phyloP scores from a whole-genome alignment of 2,329 filamentous ascomycete species.

The Fusarium liriodendri region DNA sequence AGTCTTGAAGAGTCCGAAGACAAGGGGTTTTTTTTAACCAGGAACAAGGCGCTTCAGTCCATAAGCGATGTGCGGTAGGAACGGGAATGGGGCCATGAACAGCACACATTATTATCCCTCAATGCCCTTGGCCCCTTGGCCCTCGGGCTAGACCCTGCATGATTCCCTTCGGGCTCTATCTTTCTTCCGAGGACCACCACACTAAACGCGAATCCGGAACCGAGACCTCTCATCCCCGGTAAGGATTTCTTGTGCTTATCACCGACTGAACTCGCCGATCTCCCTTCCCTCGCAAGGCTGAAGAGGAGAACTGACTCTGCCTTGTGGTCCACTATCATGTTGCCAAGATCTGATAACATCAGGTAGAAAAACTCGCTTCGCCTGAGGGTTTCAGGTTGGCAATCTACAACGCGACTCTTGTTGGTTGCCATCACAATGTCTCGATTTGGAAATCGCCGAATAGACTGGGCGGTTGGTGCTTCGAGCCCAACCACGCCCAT shows the following conservation, averaged over 20 bases:
- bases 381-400: not conserved
- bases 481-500: slow-evolving; percentile 28
- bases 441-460: not conserved
- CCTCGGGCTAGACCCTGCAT: not conserved
- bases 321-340: not conserved
- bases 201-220: not conserved
- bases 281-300: not conserved
- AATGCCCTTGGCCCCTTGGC: not conserved
- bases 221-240: not conserved
- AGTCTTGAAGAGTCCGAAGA: not conserved
- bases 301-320: not conserved
- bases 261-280: not conserved
- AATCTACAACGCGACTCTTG: not conserved
- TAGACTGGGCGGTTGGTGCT: not conserved
- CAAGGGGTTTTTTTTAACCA: not conserved
- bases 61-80: not conserved
- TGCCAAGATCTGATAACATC: not conserved
- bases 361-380: not conserved
- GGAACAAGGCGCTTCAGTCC: not conserved
- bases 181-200: not conserved
- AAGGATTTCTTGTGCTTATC: not conserved
- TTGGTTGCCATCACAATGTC: not conserved
- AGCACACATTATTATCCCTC: not conserved
- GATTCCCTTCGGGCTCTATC: not conserved
- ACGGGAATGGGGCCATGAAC: not conserved